Evolutionary conservation across 2,329 filamentous ascomycete genomes (phyloP), one percentile per base, ranked within the genome.

Genomic region (Trichophyton benhamiae): DNA sequence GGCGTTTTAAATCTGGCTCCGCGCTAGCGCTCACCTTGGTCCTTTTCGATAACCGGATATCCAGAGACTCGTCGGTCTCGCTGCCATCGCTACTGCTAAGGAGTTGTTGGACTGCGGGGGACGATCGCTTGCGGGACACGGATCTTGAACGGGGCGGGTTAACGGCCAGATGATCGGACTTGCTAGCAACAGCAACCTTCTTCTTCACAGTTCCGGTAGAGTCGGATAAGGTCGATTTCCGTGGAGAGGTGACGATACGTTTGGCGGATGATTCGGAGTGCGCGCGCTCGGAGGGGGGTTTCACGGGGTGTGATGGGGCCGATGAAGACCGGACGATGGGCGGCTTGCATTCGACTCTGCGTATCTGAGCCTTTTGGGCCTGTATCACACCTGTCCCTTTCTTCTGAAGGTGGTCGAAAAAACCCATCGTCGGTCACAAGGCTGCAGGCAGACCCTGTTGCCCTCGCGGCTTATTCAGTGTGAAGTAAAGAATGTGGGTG

Each of bases 341-440:
- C 25, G 72, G 68, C 57, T 72, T 71, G 61, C 70, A 65, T 62
- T 76, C 72, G 52, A 77, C 71, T 67, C 75, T 75, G 63, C 75
- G 74, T 17, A 77, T 72, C 62, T 76, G 73, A 27, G 72, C 67
- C 46, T 73, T 76, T 61, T 76, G 72, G 46, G 74, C 67, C 61
- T 75, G 74, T 58, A 77, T 68, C 44, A 73, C 73, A 60, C 75
- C 75, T 38, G 68, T 69, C 64, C 73, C 74, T 70, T 73, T 74
- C 68, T 76, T 76, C 62, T 76, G 74, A 63, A 77, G 70, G 64
- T 76, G 73, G 64, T 77, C 75, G 66, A 77, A 77, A 67, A 76
- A 76, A 58, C 74, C 74, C 75, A 76, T 77, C 62, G 30, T 38
- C 9, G 33, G 33, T 60, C 49, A 13, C 17, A 6, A 53, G 49